These are phyloP conservation scores for Chamaecrista fasciculata DNA, from an alignment of 306 rosid genomes.

Conservation along the genomic window DNA sequence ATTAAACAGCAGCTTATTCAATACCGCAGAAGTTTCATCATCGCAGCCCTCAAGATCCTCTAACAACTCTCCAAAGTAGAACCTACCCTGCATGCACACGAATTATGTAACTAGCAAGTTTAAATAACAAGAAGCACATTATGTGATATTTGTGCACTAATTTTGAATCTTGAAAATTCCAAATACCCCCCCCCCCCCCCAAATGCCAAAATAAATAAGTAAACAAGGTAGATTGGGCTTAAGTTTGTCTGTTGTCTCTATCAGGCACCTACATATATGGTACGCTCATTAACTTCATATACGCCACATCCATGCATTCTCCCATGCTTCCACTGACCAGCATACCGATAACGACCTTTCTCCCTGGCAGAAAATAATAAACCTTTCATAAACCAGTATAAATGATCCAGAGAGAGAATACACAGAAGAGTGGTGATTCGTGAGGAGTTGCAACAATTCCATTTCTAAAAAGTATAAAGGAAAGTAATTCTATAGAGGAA, in stretches of 20 bases:
- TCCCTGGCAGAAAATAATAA: conserved; percentile 55
- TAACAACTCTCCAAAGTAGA: conserved; percentile 87
- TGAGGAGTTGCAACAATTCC: neutral
- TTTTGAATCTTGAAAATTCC: conserved; percentile 17
- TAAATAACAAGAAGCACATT: conserved; percentile 6
- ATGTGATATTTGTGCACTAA: conserved; percentile 6
- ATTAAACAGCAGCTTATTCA: neutral
- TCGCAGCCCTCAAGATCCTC: conserved; percentile 67
- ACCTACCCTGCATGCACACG: conserved; percentile 78
- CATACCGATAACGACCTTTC: conserved; percentile 91
- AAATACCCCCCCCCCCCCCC: conserved; percentile 13
- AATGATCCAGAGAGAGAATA: conserved; percentile 6
- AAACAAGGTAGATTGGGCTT: conserved; percentile 19
- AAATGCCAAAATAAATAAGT: neutral
- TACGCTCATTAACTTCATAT: conserved; percentile 74
- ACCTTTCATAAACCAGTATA: conserved; percentile 20
- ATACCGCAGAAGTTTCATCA: conserved; percentile 72
- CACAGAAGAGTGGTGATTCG: conserved; percentile 5
- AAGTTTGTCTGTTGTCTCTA: conserved; percentile 22
- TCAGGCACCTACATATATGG: conserved; percentile 56
- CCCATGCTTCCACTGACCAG: conserved; percentile 98
- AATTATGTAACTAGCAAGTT: conserved; percentile 6
- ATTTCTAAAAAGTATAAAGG: conserved; percentile 2
- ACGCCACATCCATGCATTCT: conserved; percentile 98
- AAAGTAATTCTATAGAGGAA: conserved; percentile 7